Percentiles rank a stretch among this genome's conserved stretches.
phyloP scores from a whole-genome alignment of 306 rosid genomes.

The Ceratonia siliqua region DNA sequence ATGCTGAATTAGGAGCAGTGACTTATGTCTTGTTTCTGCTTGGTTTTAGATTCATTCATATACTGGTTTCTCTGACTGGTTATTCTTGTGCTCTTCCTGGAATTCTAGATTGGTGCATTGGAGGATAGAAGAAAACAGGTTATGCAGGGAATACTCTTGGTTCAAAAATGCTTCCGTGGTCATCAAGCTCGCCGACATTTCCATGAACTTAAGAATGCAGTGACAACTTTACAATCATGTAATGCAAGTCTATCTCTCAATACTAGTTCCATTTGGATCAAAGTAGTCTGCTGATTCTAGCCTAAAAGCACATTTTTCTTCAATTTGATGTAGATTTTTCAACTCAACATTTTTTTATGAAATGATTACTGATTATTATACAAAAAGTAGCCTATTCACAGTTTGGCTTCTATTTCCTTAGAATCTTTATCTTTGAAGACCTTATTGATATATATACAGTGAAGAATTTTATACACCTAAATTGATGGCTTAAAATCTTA shows the following conservation, averaged over 20 bases:
- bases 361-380: slow-evolving; percentile 16
- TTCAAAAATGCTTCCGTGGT: slow-evolving; percentile 87
- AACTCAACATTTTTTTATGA: neutral
- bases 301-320: slow-evolving; percentile 26
- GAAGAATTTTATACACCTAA: slow-evolving; percentile 10
- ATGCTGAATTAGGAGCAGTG: neutral
- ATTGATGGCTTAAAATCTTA: slow-evolving; percentile 14
- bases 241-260: slow-evolving; percentile 35
- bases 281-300: slow-evolving; percentile 15
- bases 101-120: slow-evolving; percentile 66
- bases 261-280: slow-evolving; percentile 29
- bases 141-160: slow-evolving; percentile 55
- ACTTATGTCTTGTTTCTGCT: slow-evolving; percentile 14
- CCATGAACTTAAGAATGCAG: slow-evolving; percentile 58
- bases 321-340: slow-evolving; percentile 21
- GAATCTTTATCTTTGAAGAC: slow-evolving; percentile 21
- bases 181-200: slow-evolving; percentile 55
- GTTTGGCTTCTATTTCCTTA: slow-evolving; percentile 2
- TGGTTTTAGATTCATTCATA: slow-evolving; percentile 27
- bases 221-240: slow-evolving; percentile 64
- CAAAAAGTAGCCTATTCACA: neutral
- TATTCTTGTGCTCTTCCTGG: slow-evolving; percentile 32
- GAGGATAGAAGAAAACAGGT: slow-evolving; percentile 68
- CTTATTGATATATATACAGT: neutral
- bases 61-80: slow-evolving; percentile 37